Base-by-base conservation (phyloP, 2,329 filamentous ascomycete genomes). In the Curvularia sp. region DNA sequence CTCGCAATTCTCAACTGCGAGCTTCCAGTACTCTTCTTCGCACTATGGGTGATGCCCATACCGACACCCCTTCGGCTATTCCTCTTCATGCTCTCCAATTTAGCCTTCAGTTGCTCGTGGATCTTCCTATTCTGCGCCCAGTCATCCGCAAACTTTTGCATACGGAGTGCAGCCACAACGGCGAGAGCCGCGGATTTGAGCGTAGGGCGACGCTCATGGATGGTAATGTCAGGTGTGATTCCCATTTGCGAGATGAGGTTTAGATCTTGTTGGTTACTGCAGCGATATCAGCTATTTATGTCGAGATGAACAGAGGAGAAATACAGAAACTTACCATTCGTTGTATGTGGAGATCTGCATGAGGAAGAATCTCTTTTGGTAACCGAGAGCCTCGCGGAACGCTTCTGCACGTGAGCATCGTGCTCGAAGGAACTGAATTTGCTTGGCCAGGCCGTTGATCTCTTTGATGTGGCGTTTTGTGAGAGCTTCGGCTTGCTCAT, bases 241-340 rank as follows among this genome's bases (percentile, higher is more conserved):
- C 91, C 92, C 83, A 97, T 96, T 68, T 90, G 86, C 68, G 90
- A 86, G 63, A 98, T 88, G 73, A 97, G 89, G 52, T 88, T 87
- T 58, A 98, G 88, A 75, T 98, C 92, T 60, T 92, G 90, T 77
- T 94, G 89, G 81, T 98, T 99, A 81, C 95, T 98, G 77, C n/a
- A 35, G 4, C 18, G 12, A 20, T 18, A 22, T 53, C 44, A 53
- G 50, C 18, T 15, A 20, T 22, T 9, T 5, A 18, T 76, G 35
- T 18, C 12, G 4, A 12, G 12, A 13, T 4, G 4, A 57, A 52
- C n/a, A 38, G 28, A 12, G 1, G 28, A 13, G 2, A 12, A 44
- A 10, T 22, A 20, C 2, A 49, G 50, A 39, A 56, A 89, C 91
- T 68, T 88, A 97, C 94, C 93, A 98, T 80, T 92, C 89, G 72